Conservation (phyloP, 2,329 filamentous ascomycete species). For the Aspergillus carbonarius region DNA sequence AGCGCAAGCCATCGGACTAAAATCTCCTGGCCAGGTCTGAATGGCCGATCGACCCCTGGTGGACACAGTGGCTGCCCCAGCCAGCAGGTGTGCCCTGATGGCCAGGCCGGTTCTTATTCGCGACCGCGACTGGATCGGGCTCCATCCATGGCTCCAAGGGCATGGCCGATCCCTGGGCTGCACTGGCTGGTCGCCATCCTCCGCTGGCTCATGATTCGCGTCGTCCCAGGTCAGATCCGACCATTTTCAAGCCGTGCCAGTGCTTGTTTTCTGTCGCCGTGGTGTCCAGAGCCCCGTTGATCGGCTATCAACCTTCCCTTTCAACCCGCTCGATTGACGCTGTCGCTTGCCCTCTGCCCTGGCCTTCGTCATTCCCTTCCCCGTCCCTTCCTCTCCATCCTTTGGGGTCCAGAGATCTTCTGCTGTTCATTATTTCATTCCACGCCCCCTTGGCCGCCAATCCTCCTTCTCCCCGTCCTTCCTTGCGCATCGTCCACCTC, state of each 20-base stretch:
- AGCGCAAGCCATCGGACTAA: not conserved
- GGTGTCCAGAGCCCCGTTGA: conserved; percentile 6
- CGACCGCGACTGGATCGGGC: not conserved
- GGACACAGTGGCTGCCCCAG: not conserved
- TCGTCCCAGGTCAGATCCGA: conserved; percentile 1
- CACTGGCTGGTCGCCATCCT: not conserved
- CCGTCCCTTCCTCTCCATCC: not conserved
- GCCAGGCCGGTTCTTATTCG: not conserved
- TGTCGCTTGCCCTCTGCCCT: conserved; percentile 1
- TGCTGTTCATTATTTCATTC: conserved; percentile 3
- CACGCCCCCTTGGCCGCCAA: conserved; percentile 6
- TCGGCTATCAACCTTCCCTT: conserved; percentile 9
- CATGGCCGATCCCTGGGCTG: conserved; percentile 7
- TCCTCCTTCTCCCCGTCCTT: conserved; percentile 1
- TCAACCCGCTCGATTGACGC: conserved; percentile 5
- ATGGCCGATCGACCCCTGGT: conserved; percentile 5
- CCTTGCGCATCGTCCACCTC: not conserved
- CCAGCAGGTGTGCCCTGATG: conserved; percentile 5
- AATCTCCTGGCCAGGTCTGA: conserved; percentile 2
- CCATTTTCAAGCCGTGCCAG: conserved; percentile 7
- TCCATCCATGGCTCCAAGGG: not conserved
- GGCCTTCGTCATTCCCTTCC: conserved; percentile 5
- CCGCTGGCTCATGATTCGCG: not conserved
- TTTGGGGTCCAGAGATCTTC: conserved; percentile 8
- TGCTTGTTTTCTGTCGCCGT: conserved; percentile 6